phyloP scores from a whole-genome alignment of 257 asterid genomes.

The Forsythia suspensa region DNA sequence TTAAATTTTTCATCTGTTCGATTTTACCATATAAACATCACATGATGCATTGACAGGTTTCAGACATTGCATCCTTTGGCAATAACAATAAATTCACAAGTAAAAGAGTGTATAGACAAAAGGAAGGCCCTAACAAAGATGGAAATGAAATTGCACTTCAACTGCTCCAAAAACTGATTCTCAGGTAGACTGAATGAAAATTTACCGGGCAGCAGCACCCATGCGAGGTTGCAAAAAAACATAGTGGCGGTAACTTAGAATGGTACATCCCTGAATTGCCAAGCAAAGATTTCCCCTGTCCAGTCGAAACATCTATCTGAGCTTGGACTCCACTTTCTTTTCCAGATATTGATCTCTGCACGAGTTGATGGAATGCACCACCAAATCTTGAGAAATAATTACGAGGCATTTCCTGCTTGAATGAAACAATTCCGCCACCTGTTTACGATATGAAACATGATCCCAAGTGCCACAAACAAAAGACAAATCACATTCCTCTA shows the following conservation, averaged over 20 bases:
- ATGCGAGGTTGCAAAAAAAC: slow-evolving; percentile 52
- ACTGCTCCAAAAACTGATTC: slow-evolving; percentile 59
- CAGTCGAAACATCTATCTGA: slow-evolving; percentile 45
- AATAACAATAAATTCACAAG: too few species aligned
- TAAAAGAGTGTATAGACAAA: slow-evolving; percentile 1
- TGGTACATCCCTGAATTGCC: slow-evolving; percentile 42
- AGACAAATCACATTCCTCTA: slow-evolving; percentile 59
- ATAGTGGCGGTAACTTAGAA: slow-evolving; percentile 34
- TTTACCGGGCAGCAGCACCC: slow-evolving; percentile 67
- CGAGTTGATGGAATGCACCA: slow-evolving; percentile 44
- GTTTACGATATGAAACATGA: slow-evolving; percentile 25
- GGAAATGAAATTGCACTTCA: slow-evolving; percentile 68
- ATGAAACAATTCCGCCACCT: slow-evolving; percentile 23
- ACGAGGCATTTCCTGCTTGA: slow-evolving; percentile 61
- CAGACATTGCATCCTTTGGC: too few species aligned
- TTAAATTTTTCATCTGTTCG: too few species aligned
- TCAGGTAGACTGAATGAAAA: slow-evolving; percentile 46
- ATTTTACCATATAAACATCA: too few species aligned
- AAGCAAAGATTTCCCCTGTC: slow-evolving; percentile 43
- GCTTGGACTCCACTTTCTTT: slow-evolving; percentile 45
- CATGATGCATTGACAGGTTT: too few species aligned
- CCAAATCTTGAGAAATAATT: slow-evolving; percentile 53
- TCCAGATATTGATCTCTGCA: slow-evolving; percentile 43
- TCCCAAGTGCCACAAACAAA: slow-evolving; percentile 29
- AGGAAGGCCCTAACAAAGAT: slow-evolving; percentile 72